Percentiles rank a stretch among this genome's conserved stretches.
phyloP scores from a whole-genome alignment of 73 alveolate species.

The Paramecium tetraurelia region DNA sequence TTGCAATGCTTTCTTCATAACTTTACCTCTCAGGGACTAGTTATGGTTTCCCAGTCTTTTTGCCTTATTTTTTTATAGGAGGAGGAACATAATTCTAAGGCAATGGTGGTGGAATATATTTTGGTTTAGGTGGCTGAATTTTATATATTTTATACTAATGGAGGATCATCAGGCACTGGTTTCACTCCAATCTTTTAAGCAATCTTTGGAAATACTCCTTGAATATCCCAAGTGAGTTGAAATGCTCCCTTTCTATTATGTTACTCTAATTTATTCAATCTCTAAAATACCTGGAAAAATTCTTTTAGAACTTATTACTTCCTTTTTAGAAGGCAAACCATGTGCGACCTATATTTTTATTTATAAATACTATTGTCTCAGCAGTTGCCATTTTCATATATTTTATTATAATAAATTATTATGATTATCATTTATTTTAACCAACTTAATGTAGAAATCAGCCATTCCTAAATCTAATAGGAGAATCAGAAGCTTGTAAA shows the following conservation, averaged over 20 bases:
- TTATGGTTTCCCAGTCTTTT: not conserved
- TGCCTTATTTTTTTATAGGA: not conserved
- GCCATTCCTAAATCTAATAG: constrained; percentile 56
- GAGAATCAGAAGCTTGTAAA: constrained; percentile 84
- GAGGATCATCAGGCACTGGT: constrained; percentile 10
- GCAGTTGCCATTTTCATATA: constrained; percentile 2
- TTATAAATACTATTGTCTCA: not conserved
- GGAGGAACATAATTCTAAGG: constrained; percentile 25
- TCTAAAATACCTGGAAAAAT: not conserved
- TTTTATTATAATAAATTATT: not conserved
- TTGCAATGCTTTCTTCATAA: constrained; percentile 9
- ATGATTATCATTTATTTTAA: not conserved
- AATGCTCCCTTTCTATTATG: constrained; percentile 22
- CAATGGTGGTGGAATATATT: not conserved
- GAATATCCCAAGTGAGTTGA: not conserved
- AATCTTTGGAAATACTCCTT: not conserved
- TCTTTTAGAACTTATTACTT: not conserved
- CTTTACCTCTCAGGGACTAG: not conserved
- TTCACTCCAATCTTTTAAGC: not conserved
- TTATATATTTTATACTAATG: not conserved
- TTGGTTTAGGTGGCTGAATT: constrained; percentile 17
- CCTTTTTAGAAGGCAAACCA: not conserved
- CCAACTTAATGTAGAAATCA: not conserved
- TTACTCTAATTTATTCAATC: not conserved
- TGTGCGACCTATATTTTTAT: not conserved